Percentiles rank a stretch among this genome's conserved stretches.
These are phyloP conservation scores for Starmerella asiatica DNA, from an alignment of 805 yeast species.

Conservation along the genomic window DNA sequence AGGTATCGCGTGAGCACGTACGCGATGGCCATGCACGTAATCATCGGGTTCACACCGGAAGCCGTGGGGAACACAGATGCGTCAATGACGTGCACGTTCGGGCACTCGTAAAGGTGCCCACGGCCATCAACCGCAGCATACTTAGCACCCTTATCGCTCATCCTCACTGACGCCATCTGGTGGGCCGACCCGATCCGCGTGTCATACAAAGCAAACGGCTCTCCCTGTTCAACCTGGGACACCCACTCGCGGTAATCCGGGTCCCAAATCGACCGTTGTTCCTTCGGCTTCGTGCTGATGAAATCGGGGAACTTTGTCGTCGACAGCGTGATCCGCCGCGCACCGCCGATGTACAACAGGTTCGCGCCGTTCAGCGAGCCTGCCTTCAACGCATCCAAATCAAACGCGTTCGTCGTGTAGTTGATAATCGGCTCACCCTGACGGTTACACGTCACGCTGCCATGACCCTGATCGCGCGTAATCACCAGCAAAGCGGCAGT, in stretches of 20 bases:
- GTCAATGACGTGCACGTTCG: constrained; percentile 38
- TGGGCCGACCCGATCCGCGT: constrained; percentile 37
- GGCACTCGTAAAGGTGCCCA: constrained; percentile 38
- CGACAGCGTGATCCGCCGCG: constrained; percentile 29
- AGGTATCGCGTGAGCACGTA: constrained; percentile 32
- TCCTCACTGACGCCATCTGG: constrained; percentile 41
- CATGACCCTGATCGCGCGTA: constrained; percentile 34
- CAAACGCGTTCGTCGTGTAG: constrained; percentile 33
- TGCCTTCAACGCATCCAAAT: constrained; percentile 30
- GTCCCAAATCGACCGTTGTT: constrained; percentile 32
- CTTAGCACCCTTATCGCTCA: constrained; percentile 30
- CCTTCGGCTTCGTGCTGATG: constrained; percentile 23
- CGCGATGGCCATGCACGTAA: constrained; percentile 36
- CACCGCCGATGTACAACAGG: constrained; percentile 38
- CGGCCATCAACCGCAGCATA: constrained; percentile 34
- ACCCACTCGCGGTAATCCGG: constrained; percentile 30
- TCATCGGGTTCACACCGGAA: constrained; percentile 44
- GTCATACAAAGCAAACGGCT: constrained; percentile 23
- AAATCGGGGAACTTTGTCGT: constrained; percentile 31
- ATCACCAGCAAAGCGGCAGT: constrained; percentile 33
- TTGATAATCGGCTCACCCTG: constrained; percentile 29
- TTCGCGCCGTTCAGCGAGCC: constrained; percentile 34
- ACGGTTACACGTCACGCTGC: constrained; percentile 26
- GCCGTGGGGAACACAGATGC: constrained; percentile 40
- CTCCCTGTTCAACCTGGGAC: constrained; percentile 17